Base-by-base conservation (phyloP, 2,329 filamentous ascomycete genomes). In the Penicillium griseofulvum region DNA sequence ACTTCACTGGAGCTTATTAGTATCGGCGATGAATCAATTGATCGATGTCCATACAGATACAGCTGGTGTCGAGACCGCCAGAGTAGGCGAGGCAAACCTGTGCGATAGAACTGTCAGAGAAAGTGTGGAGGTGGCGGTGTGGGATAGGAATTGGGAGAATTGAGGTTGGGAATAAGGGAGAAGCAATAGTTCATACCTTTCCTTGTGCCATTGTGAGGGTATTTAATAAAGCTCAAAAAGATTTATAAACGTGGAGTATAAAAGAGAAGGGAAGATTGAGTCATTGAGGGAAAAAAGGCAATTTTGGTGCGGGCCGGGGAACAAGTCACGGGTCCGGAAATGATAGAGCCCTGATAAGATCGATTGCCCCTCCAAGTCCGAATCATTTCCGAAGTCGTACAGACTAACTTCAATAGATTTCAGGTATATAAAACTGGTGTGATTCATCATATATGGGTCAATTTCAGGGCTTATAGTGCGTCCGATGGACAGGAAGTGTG, bases 21-120 rank as follows among this genome's bases (percentile, higher is more conserved):
- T 52, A 46, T 57, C 17, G 26, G 39, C 29, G 57, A 28, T 33
- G n/a, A 37, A 14, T 43, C 34, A 14, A 38, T 38, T 38, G 51
- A 17, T 47, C 71, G 63, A 39, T 74, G 65, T 54, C 56, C 72
- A 73, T 75, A 66, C 80, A 72, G 70, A 83, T 83, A 58, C 80
- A 82, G 68, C 78, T 82, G 64, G 83, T 85, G 68, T 85, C 83
- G 59, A 85, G 78, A 67, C 83, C 83, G 69, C 83, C 74, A 46
- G 67, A 70, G 64, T 74, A 75, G 58, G 71, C 72, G 49, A 72
- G 65, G 59, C 70, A 71, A 64, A 73, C 71, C 66, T 71, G 42
- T 60, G 44, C 22, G 43, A 49, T 28, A 24, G 47, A 56, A 54
- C 31, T 42, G 56, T 65, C 52, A 65, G 62, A 55, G 33, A 39